A percentile compares a stretch with the other conserved stretches of the same genome.
Conservation (phyloP, 371 early-diverging fungal genomes). For the Actinomortierella ambigua region DNA sequence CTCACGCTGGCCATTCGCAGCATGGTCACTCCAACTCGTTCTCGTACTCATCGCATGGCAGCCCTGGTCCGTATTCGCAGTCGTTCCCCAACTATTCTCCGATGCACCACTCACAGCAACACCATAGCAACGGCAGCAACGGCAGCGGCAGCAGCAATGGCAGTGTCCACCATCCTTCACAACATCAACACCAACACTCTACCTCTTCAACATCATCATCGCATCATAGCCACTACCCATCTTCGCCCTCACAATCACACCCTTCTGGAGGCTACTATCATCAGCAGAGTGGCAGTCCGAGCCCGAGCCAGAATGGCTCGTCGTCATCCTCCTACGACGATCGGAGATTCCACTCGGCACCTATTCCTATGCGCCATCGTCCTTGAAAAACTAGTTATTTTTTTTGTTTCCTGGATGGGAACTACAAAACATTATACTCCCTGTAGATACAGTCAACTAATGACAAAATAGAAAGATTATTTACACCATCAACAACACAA, state of each 20-base stretch:
- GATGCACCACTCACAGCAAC: conserved; percentile 16
- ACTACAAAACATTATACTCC: too few species aligned
- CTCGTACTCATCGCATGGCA: conserved; percentile 7
- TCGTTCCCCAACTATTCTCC: conserved; percentile 39
- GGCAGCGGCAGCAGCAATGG: conserved; percentile 10
- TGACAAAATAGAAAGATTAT: too few species aligned
- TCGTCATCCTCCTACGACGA: conserved; percentile 33
- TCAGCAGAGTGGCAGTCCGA: too few species aligned
- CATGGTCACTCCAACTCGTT: conserved; percentile 27
- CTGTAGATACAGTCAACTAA: too few species aligned
- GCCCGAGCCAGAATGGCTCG: conserved; percentile 15
- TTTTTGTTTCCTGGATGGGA: too few species aligned
- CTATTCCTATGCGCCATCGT: conserved; percentile 41
- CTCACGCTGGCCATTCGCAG: conserved; percentile 5
- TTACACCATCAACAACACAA: too few species aligned
- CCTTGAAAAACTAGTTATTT: conserved; percentile 15
- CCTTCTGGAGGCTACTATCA: too few species aligned
- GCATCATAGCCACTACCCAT: conserved; percentile 3
- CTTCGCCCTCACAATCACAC: not conserved
- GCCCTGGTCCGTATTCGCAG: conserved; percentile 41
- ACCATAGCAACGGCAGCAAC: not conserved
- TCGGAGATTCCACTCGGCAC: conserved; percentile 45
- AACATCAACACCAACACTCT: conserved; percentile 24
- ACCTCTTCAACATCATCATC: conserved; percentile 14
- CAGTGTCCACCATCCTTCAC: conserved; percentile 12